A percentile compares a stretch with the other conserved stretches of the same genome.
Conservation (phyloP, 2,329 filamentous ascomycete genomes). For the Verticillium nubilum region DNA sequence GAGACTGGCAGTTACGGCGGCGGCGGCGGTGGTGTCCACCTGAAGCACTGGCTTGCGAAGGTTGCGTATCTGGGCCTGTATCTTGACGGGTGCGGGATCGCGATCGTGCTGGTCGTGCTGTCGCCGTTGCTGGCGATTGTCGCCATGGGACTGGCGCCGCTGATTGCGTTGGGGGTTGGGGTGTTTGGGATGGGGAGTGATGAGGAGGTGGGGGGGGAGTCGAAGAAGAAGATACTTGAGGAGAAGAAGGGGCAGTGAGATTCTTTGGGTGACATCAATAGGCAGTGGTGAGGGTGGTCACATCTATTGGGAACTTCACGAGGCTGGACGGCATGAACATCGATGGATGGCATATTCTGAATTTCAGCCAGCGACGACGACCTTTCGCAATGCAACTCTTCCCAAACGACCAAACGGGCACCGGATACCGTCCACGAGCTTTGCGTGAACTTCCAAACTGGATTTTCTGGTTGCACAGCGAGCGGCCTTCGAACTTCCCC, state of each 20-base stretch:
- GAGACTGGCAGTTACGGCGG: background rate
- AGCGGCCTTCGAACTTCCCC: background rate
- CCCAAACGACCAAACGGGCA: background rate
- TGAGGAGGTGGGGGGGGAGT: background rate
- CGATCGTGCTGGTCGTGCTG: background rate
- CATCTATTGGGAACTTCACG: too few relatives aligned
- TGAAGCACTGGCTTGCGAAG: background rate
- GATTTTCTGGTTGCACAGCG: background rate
- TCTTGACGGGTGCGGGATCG: background rate
- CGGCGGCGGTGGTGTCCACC: too few relatives aligned
- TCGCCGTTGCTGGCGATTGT: background rate
- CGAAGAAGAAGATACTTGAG: background rate
- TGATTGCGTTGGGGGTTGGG: background rate
- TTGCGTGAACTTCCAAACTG: background rate
- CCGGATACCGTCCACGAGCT: background rate
- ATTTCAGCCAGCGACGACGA: too few relatives aligned
- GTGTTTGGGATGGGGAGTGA: background rate
- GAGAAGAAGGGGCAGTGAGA: background rate
- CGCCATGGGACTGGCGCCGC: background rate
- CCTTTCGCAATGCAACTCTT: background rate
- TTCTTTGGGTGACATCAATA: background rate
- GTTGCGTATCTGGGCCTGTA: background rate
- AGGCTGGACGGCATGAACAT: background rate
- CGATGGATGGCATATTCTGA: background rate
- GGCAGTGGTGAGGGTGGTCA: background rate